Percentiles rank a stretch among this genome's conserved stretches.
phyloP scores from a whole-genome alignment of 331 rosid genomes.

The Quercus lobata region DNA sequence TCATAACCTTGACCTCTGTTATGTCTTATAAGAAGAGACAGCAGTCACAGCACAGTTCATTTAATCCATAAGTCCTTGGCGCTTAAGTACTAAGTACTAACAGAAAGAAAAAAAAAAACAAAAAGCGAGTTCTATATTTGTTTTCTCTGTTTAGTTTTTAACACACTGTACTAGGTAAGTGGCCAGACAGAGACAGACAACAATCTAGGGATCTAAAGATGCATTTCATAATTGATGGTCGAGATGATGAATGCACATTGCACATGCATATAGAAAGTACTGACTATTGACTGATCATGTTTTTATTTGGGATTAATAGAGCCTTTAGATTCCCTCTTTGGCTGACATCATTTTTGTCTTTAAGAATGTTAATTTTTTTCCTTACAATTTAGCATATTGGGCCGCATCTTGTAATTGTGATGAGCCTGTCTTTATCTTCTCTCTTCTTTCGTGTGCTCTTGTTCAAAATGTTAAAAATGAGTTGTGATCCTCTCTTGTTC shows the following conservation, averaged over 20 bases:
- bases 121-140: neutral
- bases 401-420: no score
- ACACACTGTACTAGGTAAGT: neutral
- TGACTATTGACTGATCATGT: neutral
- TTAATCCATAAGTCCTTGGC: no score
- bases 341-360: no score
- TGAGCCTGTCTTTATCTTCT: no score
- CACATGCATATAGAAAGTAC: neutral
- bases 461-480: no score
- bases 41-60: neutral
- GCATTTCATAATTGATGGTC: neutral
- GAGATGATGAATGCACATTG: neutral
- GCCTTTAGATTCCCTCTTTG: no score
- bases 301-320: neutral
- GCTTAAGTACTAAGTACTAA: neutral
- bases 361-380: no score
- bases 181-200: neutral
- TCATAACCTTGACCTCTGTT: no score
- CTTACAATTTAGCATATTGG: no score
- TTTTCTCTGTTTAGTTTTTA: neutral
- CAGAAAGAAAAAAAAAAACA: neutral
- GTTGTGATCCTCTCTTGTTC: no score
- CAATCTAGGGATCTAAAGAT: neutral
- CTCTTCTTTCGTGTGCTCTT: no score
- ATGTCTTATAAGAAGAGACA: neutral